A percentile compares a stretch with the other conserved stretches of the same genome.
phyloP scores from a whole-genome alignment of 2,329 filamentous ascomycete species.

The Mycosphaerella sp. region DNA sequence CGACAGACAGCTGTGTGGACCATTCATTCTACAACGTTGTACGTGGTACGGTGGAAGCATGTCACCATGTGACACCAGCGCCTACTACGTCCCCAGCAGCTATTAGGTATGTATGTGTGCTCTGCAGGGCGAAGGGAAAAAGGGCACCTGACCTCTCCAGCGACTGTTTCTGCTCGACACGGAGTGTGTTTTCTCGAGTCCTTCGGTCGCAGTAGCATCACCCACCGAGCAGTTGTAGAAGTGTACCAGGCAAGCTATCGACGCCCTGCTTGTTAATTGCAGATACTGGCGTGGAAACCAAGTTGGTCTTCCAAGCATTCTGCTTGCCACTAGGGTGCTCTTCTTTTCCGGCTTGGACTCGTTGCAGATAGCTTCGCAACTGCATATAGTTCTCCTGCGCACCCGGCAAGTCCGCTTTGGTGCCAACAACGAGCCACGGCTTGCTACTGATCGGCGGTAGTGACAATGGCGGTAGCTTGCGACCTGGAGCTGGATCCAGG shows the following conservation, averaged over 20 bases:
- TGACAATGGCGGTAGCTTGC: slow-evolving; percentile 41
- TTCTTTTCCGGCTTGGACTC: slow-evolving; percentile 55
- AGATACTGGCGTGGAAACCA: slow-evolving; percentile 73
- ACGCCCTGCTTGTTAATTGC: slow-evolving; percentile 84
- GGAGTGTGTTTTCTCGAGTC: background rate
- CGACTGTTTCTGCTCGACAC: too few relatives aligned
- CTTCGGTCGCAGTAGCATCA: background rate
- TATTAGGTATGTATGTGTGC: background rate
- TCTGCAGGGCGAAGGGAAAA: background rate
- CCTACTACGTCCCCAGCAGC: background rate
- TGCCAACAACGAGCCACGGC: slow-evolving; percentile 94
- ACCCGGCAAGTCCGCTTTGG: slow-evolving; percentile 76
- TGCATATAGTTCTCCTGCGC: slow-evolving; percentile 70
- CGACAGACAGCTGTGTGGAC: background rate
- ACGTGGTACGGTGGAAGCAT: background rate
- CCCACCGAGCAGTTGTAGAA: slow-evolving; percentile 57
- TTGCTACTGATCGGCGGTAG: slow-evolving; percentile 78
- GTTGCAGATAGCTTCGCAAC: slow-evolving; percentile 64
- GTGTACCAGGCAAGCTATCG: slow-evolving; percentile 65
- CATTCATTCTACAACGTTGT: background rate
- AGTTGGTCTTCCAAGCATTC: slow-evolving; percentile 53
- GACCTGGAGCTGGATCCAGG: slow-evolving; percentile 22
- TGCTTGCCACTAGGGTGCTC: slow-evolving; percentile 65
- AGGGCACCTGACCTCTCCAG: too few relatives aligned
- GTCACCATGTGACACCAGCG: background rate